Percentiles rank a stretch among this genome's conserved stretches.
Conservation (phyloP, 768 basidiomycete genomes). For the Pseudohyphozyma bogoriensis region DNA sequence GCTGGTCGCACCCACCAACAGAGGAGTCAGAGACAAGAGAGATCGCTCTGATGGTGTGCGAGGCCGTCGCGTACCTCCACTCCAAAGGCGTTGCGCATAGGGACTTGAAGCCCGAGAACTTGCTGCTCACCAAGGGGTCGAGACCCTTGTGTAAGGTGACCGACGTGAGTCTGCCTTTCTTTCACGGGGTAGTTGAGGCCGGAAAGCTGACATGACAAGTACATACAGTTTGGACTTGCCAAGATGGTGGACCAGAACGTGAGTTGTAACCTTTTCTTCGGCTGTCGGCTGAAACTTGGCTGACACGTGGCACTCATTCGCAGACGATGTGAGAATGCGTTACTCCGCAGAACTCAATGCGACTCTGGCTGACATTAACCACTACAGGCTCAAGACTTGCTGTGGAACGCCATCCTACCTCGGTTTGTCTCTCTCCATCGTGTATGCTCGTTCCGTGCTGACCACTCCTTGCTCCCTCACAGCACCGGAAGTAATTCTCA, state of each 20-base stretch:
- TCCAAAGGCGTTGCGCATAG: slow-evolving; percentile 73
- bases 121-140: slow-evolving; percentile 27
- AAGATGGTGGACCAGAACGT: slow-evolving; percentile 76
- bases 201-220: too few species aligned
- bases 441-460: too few species aligned
- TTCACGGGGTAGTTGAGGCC: too few species aligned
- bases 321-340: background rate
- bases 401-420: slow-evolving; percentile 93
- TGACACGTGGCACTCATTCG: background rate
- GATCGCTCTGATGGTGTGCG: slow-evolving; percentile 71
- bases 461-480: background rate
- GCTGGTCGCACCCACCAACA: slow-evolving; percentile 15
- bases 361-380: slow-evolving; percentile 20
- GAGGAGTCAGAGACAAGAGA: slow-evolving; percentile 47
- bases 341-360: background rate
- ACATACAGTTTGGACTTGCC: slow-evolving; percentile 92
- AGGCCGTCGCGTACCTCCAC: slow-evolving; percentile 36
- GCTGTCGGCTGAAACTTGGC: slow-evolving; percentile 8
- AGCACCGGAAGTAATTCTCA: slow-evolving; percentile 57
- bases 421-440: slow-evolving; percentile 39
- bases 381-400: slow-evolving; percentile 57
- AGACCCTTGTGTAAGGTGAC: slow-evolving; percentile 70
- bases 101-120: slow-evolving; percentile 43
- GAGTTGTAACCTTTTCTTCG: slow-evolving; percentile 27
- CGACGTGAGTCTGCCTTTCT: too few species aligned